Evolutionary conservation across 352 stramenopile species (phyloP).

Genomic region (Phytophthora rubi): DNA sequence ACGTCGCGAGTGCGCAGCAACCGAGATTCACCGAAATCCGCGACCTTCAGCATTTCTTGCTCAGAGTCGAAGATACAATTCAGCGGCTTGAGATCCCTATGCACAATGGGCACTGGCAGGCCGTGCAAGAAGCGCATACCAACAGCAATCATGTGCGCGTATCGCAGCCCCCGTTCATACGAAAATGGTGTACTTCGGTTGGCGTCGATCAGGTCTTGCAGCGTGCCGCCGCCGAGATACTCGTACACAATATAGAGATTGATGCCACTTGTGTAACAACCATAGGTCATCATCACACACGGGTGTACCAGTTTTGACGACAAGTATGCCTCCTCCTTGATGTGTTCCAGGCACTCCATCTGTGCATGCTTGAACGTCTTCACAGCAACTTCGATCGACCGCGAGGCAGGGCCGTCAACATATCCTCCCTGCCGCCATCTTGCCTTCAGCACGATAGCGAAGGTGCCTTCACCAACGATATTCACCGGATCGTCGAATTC

Average conservation of each 20-base stretch:
- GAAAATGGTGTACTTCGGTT: slow-evolving; percentile 45
- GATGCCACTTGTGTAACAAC: slow-evolving; percentile 79
- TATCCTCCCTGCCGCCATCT: slow-evolving; percentile 65
- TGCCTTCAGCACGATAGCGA: slow-evolving; percentile 78
- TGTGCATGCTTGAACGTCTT: slow-evolving; percentile 86
- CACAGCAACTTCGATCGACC: slow-evolving; percentile 74
- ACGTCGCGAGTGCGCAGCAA: slow-evolving; percentile 72
- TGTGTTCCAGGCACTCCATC: slow-evolving; percentile 77
- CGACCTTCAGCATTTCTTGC: slow-evolving; percentile 81
- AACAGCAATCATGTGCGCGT: slow-evolving; percentile 83
- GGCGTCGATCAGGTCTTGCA: slow-evolving; percentile 76
- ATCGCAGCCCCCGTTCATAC: slow-evolving; percentile 72
- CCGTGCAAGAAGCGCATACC: slow-evolving; percentile 84
- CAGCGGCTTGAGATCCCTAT: slow-evolving; percentile 80
- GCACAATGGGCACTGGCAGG: slow-evolving; percentile 76
- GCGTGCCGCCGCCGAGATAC: slow-evolving; percentile 79
- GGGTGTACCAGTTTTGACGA: slow-evolving; percentile 80
- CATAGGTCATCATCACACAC: slow-evolving; percentile 87
- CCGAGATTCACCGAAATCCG: slow-evolving; percentile 80
- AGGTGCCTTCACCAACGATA: slow-evolving; percentile 83
- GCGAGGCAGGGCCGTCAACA: slow-evolving; percentile 47
- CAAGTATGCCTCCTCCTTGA: slow-evolving; percentile 85
- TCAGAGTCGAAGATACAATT: slow-evolving; percentile 87
- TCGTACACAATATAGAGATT: slow-evolving; percentile 88
- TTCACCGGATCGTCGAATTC: slow-evolving; percentile 82